Conservation (phyloP, 2,329 filamentous ascomycete species). For the Raffaelea arxii region DNA sequence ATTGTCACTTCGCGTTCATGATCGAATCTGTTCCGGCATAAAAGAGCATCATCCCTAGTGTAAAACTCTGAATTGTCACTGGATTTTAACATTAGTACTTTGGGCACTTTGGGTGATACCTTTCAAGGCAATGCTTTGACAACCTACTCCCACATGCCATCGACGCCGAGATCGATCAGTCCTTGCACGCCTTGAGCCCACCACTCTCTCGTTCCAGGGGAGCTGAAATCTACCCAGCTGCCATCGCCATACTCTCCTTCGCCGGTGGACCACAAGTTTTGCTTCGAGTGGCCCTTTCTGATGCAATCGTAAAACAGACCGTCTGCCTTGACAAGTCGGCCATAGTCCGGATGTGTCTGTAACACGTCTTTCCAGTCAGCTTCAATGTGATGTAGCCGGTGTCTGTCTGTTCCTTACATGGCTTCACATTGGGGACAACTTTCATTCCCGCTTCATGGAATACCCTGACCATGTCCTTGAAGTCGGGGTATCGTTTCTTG, state of each 20-base stretch:
- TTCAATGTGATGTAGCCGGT: background rate
- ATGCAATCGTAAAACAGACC: background rate
- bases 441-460: background rate
- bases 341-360: background rate
- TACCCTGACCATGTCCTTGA: background rate
- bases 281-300: background rate
- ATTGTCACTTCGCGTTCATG: background rate
- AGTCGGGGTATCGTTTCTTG: background rate
- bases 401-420: background rate
- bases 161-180: background rate
- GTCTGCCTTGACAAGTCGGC: background rate
- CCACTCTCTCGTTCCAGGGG: background rate
- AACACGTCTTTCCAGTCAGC: background rate
- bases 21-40: conserved; percentile 1
- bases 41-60: conserved; percentile 1
- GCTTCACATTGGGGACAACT: conserved; percentile 1
- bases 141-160: conserved; percentile 1
- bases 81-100: background rate
- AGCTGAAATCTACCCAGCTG: background rate
- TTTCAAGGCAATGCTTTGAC: background rate
- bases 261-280: background rate
- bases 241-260: background rate
- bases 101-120: too few species aligned
- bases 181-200: background rate
- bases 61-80: background rate